phyloP scores from a whole-genome alignment of 352 stramenopile genomes.

The Phytophthora macrochlamydospora region DNA sequence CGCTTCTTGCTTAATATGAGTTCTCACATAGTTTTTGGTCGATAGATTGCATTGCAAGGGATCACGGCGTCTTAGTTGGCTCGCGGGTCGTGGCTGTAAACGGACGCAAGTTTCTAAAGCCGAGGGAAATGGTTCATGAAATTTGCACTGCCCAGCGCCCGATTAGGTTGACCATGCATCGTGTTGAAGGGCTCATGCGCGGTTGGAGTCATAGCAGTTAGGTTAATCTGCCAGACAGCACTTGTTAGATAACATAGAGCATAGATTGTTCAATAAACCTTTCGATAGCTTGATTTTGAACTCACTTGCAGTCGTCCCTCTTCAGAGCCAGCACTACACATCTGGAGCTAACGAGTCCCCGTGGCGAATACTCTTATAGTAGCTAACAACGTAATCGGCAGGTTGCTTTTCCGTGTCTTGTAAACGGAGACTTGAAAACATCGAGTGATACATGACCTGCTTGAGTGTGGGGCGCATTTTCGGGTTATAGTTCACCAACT shows the following conservation, averaged over 20 bases:
- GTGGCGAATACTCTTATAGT: conserved; percentile 38
- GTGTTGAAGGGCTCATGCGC: conserved; percentile 80
- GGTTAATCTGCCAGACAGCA: neutral
- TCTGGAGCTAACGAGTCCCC: conserved; percentile 35
- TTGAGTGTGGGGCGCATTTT: conserved; percentile 68
- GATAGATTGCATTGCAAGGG: conserved; percentile 53
- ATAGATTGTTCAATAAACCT: neutral
- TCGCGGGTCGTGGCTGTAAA: conserved; percentile 75
- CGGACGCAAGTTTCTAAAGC: conserved; percentile 50
- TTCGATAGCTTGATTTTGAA: neutral
- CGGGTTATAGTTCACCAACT: conserved; percentile 71
- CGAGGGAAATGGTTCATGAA: conserved; percentile 49
- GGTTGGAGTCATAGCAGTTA: conserved; percentile 44
- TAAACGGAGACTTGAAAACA: conserved; percentile 57
- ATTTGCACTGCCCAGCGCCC: conserved; percentile 64
- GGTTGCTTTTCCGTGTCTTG: conserved; percentile 3
- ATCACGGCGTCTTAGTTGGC: conserved; percentile 66
- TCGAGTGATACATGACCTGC: conserved; percentile 55
- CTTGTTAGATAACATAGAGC: conserved; percentile 31
- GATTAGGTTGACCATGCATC: conserved; percentile 70
- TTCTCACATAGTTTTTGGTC: neutral
- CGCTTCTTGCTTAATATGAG: neutral
- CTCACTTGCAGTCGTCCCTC: neutral
- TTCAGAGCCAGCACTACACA: conserved; percentile 34
- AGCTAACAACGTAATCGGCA: conserved; percentile 64